Percentiles rank a stretch among this genome's conserved stretches.
These are phyloP conservation scores for Symmetrospora coprosmae DNA, from an alignment of 768 basidiomycete genomes.

Conservation along the genomic window DNA sequence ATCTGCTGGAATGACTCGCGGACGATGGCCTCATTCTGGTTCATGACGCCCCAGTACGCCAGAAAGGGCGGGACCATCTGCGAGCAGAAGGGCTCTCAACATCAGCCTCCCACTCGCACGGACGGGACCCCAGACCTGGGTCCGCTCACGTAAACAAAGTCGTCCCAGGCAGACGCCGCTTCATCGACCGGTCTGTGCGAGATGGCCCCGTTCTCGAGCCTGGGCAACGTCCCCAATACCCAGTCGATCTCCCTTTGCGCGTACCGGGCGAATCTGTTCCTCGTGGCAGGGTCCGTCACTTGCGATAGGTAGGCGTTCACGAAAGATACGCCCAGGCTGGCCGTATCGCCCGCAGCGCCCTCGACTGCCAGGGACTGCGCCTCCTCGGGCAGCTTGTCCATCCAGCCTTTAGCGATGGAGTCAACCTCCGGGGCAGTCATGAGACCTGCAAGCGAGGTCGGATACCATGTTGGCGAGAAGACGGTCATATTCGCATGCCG, in stretches of 20 bases:
- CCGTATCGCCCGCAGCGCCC: slow-evolving; percentile 54
- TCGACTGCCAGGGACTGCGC: slow-evolving; percentile 45
- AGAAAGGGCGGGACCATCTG: no score
- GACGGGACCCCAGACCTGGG: slow-evolving; percentile 22
- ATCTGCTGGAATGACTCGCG: slow-evolving; percentile 57
- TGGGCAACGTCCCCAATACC: no score
- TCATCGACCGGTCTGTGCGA: slow-evolving; percentile 47
- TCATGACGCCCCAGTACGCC: slow-evolving; percentile 57
- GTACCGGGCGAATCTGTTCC: not conserved
- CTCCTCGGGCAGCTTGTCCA: slow-evolving; percentile 34
- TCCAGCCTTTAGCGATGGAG: slow-evolving; percentile 43
- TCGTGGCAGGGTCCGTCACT: not conserved
- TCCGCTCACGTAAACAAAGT: slow-evolving; percentile 6
- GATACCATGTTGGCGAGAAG: slow-evolving; percentile 35
- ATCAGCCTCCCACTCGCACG: no score
- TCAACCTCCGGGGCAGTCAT: slow-evolving; percentile 29
- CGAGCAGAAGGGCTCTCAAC: no score
- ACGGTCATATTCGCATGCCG: slow-evolving; percentile 44
- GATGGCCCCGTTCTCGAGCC: slow-evolving; percentile 70
- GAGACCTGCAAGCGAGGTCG: not conserved
- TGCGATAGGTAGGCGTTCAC: slow-evolving; percentile 40
- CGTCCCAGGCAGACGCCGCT: not conserved
- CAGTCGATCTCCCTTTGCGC: slow-evolving; percentile 49
- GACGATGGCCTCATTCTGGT: slow-evolving; percentile 49
- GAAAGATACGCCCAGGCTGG: slow-evolving; percentile 34